Base-by-base conservation (phyloP, 805 yeast species). In the Lipomyces chichibuensis region DNA sequence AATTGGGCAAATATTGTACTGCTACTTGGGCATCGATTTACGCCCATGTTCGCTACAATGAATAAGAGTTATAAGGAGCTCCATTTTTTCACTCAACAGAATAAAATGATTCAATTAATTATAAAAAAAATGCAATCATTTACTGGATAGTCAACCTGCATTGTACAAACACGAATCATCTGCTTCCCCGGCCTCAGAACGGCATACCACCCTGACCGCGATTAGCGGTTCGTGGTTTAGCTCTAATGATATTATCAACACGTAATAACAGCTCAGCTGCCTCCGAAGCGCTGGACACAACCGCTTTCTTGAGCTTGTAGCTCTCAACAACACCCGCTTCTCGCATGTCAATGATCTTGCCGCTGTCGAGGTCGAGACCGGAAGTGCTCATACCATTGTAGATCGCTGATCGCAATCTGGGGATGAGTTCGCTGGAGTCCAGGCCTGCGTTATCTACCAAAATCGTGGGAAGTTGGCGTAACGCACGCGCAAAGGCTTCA, bases 371-470 rank as follows among this genome's bases (percentile, higher is more conserved):
- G 76, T 95, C 97, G 71, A 95, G 84, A 52, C 99, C 99, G 3
- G 94, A 88, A 5, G 97, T 92, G 25, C 91, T 84, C 84, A 91
- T 87, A 46, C 99, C 99, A 75, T 88, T 89, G 82, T 95, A 95
- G 64, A 92, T 89, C 27, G 96, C 88, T 1, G 97, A 87, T 79
- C 98, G 87, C 74, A 95, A 83, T 77, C 91, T 92, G 9, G 98
- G 85, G 14, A 95, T 96, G 69, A 95, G 82, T 73, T 96, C 98
- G 74, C 92, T 87, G 27, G 97, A 89, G 77, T 95, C 99, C 75
- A 86, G 91, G 35, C 99, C 99, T 3, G 99, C 98, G 77, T 95
- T 95, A 76, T 95, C 98, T 58, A 97, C 97, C 72, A 95, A 83
- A 69, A 95, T 93, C 1, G 96, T 92, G 67, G 99, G 99, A 71